Conservation (phyloP, 352 stramenopile species). For the Aphanomyces euteiches region DNA sequence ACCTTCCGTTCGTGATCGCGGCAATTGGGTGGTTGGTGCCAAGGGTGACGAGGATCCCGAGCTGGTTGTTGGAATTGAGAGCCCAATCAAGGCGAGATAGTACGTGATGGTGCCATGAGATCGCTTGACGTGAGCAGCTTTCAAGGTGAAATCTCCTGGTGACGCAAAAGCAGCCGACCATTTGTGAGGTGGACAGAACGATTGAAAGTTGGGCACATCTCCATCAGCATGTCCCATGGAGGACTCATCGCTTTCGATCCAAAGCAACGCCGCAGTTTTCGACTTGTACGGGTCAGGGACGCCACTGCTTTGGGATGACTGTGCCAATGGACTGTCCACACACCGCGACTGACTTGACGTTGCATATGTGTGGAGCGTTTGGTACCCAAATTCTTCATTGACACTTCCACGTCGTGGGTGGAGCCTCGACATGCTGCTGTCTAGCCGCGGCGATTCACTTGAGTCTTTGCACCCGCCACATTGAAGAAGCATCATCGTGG, state of each 20-base stretch:
- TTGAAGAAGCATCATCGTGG: conserved; percentile 10
- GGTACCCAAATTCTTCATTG: conserved; percentile 20
- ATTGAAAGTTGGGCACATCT: conserved; percentile 57
- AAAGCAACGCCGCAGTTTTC: neutral
- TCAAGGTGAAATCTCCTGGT: conserved; percentile 72
- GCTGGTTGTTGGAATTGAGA: neutral
- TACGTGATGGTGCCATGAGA: neutral
- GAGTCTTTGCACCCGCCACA: conserved; percentile 12
- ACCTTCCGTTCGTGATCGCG: neutral
- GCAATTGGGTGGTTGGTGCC: neutral
- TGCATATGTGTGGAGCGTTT: conserved; percentile 19
- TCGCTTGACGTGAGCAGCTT: conserved; percentile 50
- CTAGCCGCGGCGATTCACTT: conserved; percentile 4
- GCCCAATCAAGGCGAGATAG: conserved; percentile 2
- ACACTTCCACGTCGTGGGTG: neutral
- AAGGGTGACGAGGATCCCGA: neutral
- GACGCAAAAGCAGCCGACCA: conserved; percentile 75
- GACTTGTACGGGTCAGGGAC: conserved; percentile 5
- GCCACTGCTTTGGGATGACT: neutral
- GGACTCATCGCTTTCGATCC: conserved; percentile 46
- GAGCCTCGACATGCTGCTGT: neutral
- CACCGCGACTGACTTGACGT: neutral
- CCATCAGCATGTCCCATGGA: conserved; percentile 50
- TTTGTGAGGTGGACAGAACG: conserved; percentile 55
- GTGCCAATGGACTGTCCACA: too few relatives aligned